These are phyloP conservation scores for Parastagonospora nodorum DNA, from an alignment of 2,329 filamentous ascomycete species.

Conservation along the genomic window DNA sequence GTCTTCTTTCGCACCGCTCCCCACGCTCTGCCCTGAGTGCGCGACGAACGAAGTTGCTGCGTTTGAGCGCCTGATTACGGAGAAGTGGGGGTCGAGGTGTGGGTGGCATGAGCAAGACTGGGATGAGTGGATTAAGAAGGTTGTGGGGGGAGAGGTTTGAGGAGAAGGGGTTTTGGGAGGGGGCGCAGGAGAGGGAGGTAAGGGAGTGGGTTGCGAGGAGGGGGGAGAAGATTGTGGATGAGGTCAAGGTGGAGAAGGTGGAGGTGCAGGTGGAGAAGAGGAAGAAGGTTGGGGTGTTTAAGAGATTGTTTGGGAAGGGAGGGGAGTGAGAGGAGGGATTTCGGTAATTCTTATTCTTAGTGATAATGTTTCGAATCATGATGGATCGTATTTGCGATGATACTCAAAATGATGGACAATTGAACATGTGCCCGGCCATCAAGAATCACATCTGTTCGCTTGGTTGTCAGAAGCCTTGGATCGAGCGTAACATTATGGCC, in stretches of 20 bases:
- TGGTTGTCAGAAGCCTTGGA: too few relatives aligned
- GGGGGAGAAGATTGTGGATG: constrained; percentile 3
- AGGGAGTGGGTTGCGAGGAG: constrained; percentile 18
- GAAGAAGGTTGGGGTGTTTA: constrained; percentile 22
- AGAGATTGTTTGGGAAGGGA: constrained; percentile 18
- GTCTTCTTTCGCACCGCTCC: constrained; percentile 23
- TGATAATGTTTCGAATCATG: neutral
- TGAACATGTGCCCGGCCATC: neutral
- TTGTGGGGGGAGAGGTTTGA: constrained; percentile 20
- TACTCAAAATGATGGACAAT: neutral
- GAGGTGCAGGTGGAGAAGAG: constrained; percentile 2
- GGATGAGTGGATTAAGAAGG: constrained; percentile 29
- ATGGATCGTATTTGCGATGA: neutral
- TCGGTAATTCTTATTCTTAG: neutral
- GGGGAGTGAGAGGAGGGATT: neutral
- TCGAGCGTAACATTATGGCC: too few relatives aligned
- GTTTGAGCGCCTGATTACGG: constrained; percentile 18
- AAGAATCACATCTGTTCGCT: too few relatives aligned
- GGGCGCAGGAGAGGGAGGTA: constrained; percentile 35
- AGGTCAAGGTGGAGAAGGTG: neutral
- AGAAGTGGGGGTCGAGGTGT: constrained; percentile 29
- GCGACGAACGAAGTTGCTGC: constrained; percentile 30
- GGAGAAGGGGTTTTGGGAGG: constrained; percentile 35
- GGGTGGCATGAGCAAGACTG: constrained; percentile 30
- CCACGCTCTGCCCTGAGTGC: constrained; percentile 33